Base-by-base conservation (phyloP, 1,284 basidiomycete genomes). In the Cerrena zonata region DNA sequence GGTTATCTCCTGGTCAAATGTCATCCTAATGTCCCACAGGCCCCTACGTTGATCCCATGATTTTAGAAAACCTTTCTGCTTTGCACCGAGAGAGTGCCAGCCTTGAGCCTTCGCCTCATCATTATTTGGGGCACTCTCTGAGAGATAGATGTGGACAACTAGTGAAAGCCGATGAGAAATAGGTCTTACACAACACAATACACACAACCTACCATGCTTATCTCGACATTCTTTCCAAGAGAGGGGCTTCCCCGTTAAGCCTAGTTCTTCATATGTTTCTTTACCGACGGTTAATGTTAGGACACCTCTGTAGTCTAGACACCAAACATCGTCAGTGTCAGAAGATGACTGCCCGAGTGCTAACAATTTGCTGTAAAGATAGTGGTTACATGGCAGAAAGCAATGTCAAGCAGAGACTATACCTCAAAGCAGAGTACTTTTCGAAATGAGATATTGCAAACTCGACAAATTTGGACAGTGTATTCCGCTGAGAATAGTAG, bases 201-300 rank as follows among this genome's bases (percentile, higher is more conserved):
- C n/a, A n/a, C n/a, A n/a, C n/a, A n/a, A 34, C 77, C 48, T 53
- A 83, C 83, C 73, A 59, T 79, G 74, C 47, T 65, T 70, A 23
- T 79, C 75, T 0, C 56, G 61, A 54, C 53, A 70, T 65, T 13
- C 68, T 65, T 59, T 58, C 58, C 65, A 65, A 4, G 77, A 74
- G 43, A 82, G 52, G 34, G 68, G 71, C 49, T 66, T 65, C 4
- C 82, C 83, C 0, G 77, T 67, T 19, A 86, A 57, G 0, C 83
- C 84, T 4, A 85, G 69, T 3, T 65, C 64, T 56, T 84, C 73
- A 60, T 85, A 84, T 1, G 77, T 76, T 13, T 69, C 65, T 60
- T 78, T 79, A 24, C 71, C 68, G 2, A 81, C 69, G n/a, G 68
- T 76, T 18, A 85, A 61, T 0, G 78, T 78, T 50, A 87, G 65